Evolutionary conservation across 192 early-diverging fungal species (phyloP), one percentile per base, ranked within the genome.

Genomic region (Backusella morwellensis): DNA sequence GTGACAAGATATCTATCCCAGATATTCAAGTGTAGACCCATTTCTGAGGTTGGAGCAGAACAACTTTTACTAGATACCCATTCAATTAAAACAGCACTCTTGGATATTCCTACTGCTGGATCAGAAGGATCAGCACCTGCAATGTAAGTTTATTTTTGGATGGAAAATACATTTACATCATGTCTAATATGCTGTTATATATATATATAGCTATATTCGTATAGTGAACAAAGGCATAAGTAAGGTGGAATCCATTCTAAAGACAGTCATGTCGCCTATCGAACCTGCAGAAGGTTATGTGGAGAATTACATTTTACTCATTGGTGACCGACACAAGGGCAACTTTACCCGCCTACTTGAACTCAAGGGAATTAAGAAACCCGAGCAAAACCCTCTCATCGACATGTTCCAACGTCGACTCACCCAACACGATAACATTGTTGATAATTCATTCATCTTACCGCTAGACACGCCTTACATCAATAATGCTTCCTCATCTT

Each of bases 1-100:
- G 79, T 95, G 3, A 85, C 84, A 1, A 88, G 89, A 44, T 95
- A 93, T 77, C 78, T 91, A 44, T 85, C 80, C 2, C 94, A 90
- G 63, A 89, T 99, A 38, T 89, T 86, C 29, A 82, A 85, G 21
- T 97, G 95, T 80, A 88, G 89, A 68, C 92, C 91, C 3, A 93
- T 98, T 7, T 95, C 94, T 1, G 97, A 97, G 85, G 91, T 97
- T 56, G 98, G 97, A 29, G 97, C 97, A 6, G 98, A 99, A 75
- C 98, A 99, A 81, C 86, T 98, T 84, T 85, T 99, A 1, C 82
- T 99, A 14, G 98, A 99, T 84, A 97, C 93, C 19, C 95, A 98
- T 76, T 91, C 96, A 6, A 83, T 99, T 38, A 98, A 97, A 76
- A 94, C 94, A 0, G 85, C 90, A 14, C 78, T 99, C 42, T 77